A percentile compares a stretch with the other conserved stretches of the same genome.
phyloP scores from a whole-genome alignment of 257 asterid genomes.

The Salvia rosmarinus region DNA sequence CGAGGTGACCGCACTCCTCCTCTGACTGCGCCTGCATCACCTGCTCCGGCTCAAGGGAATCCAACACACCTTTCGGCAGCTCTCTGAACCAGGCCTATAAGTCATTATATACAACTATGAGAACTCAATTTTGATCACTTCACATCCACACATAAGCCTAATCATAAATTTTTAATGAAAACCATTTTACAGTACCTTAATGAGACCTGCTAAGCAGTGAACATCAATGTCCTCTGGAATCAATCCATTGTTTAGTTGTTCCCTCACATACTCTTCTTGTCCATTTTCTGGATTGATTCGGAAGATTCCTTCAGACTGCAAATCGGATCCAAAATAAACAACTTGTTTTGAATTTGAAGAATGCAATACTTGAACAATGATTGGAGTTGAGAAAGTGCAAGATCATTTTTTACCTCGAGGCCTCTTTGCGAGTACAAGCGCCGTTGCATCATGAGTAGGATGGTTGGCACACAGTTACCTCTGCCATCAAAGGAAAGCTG shows the following conservation, averaged over 20 bases:
- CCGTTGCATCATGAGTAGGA: conserved; percentile 88
- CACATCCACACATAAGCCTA: not conserved
- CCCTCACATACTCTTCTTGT: conserved; percentile 69
- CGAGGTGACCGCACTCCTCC: conserved; percentile 69
- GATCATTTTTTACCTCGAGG: conserved; percentile 55
- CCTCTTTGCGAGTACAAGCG: conserved; percentile 78
- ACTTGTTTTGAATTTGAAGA: not conserved
- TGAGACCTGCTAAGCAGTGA: conserved; percentile 77
- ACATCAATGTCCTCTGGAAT: conserved; percentile 71
- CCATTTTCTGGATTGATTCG: conserved; percentile 78
- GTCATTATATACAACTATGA: not conserved
- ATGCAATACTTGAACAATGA: not conserved
- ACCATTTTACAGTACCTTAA: conserved; percentile 77
- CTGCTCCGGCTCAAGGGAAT: conserved; percentile 66
- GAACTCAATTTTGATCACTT: not conserved
- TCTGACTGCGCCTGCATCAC: conserved; percentile 82
- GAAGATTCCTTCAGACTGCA: conserved; percentile 82
- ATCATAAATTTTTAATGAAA: no score
- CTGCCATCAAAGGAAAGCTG: conserved; percentile 84
- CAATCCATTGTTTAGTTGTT: conserved; percentile 63
- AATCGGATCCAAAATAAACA: not conserved
- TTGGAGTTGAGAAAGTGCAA: not conserved
- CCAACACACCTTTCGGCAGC: conserved; percentile 79
- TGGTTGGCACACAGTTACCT: conserved; percentile 88
- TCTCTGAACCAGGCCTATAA: conserved; percentile 90